A percentile compares a stretch with the other conserved stretches of the same genome.
Conservation (phyloP, 2,329 filamentous ascomycete genomes). For the Botryotinia globosa region DNA sequence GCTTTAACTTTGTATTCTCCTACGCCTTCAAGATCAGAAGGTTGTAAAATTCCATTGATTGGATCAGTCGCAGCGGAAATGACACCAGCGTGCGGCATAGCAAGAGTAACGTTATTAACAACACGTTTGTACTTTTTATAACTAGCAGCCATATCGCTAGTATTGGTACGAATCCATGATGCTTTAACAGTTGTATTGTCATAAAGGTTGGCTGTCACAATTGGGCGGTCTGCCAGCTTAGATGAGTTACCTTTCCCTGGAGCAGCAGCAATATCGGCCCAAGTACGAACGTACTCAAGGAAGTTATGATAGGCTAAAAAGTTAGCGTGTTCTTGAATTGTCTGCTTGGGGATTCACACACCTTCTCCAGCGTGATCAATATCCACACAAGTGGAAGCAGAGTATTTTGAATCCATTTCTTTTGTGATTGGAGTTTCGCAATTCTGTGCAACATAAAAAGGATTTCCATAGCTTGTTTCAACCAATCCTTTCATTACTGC, state of each 20-base stretch:
- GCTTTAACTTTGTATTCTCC: constrained; percentile 68
- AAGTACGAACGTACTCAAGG: constrained; percentile 56
- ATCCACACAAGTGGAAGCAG: constrained; percentile 59
- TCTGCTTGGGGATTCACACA: constrained; percentile 29
- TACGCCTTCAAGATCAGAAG: constrained; percentile 59
- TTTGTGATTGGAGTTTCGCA: constrained; percentile 61
- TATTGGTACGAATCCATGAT: constrained; percentile 62
- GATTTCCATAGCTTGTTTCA: constrained; percentile 61
- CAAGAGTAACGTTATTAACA: constrained; percentile 73
- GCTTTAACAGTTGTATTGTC: constrained; percentile 71
- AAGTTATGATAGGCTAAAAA: constrained; percentile 63
- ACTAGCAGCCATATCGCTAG: constrained; percentile 50
- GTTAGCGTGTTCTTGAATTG: background rate
- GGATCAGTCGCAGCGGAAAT: constrained; percentile 60
- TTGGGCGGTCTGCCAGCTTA: constrained; percentile 51
- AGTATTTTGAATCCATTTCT: constrained; percentile 41
- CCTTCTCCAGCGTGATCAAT: constrained; percentile 67
- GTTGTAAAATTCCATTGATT: constrained; percentile 67
- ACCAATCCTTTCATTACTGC: constrained; percentile 55
- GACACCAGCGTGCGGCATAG: constrained; percentile 71
- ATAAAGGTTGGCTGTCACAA: constrained; percentile 60
- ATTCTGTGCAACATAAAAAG: constrained; percentile 49
- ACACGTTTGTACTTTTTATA: constrained; percentile 53
- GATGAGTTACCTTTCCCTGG: constrained; percentile 45
- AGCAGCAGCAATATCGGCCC: constrained; percentile 46